These are phyloP conservation scores for Mortierella sp. DNA, from an alignment of 371 early-diverging fungal species.

Conservation along the genomic window DNA sequence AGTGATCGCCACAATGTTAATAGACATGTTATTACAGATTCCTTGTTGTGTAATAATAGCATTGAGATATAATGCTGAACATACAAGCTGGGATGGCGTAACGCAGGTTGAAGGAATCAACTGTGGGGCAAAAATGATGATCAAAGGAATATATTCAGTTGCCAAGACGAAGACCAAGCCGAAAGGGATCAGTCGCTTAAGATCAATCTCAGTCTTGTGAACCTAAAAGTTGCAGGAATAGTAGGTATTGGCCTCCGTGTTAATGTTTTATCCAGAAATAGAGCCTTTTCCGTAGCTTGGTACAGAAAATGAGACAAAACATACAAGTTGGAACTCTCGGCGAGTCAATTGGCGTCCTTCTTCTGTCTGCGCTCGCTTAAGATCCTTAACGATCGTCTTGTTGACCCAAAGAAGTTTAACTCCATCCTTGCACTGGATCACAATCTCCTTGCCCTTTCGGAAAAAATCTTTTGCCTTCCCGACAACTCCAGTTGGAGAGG, in stretches of 20 bases:
- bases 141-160: slow-evolving; percentile 75
- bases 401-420: slow-evolving; percentile 71
- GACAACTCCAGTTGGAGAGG: slow-evolving; percentile 31
- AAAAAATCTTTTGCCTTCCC: slow-evolving; percentile 37
- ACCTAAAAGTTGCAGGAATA: slow-evolving; percentile 52
- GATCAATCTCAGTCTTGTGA: slow-evolving; percentile 63
- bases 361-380: slow-evolving; percentile 51
- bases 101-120: slow-evolving; percentile 75
- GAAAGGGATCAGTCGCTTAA: slow-evolving; percentile 72
- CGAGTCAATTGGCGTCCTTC: slow-evolving; percentile 63
- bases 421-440: slow-evolving; percentile 69
- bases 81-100: slow-evolving; percentile 69
- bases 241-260: neutral
- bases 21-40: neutral
- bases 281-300: neutral
- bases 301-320: neutral
- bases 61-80: neutral
- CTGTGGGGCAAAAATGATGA: slow-evolving; percentile 70
- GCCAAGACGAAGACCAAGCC: slow-evolving; percentile 66
- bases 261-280: neutral
- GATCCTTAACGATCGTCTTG: slow-evolving; percentile 55
- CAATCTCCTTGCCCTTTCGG: slow-evolving; percentile 55
- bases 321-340: slow-evolving; percentile 66
- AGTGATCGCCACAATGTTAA: too few species aligned
- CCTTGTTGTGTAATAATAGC: neutral